Base-by-base conservation (phyloP, 345 rosid species). In the Microthlaspi erraticum region DNA sequence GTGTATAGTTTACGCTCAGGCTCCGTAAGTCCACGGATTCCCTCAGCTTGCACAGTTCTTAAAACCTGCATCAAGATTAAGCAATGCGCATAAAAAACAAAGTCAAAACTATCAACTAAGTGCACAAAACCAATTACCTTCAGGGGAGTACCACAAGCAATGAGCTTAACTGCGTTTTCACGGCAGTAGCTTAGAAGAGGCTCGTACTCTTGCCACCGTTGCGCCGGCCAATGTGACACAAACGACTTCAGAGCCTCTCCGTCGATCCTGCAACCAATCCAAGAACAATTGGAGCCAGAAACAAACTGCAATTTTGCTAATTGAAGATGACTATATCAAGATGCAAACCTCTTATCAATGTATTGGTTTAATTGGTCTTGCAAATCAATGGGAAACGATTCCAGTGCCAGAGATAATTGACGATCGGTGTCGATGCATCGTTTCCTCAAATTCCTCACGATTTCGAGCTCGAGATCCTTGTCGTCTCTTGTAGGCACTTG, bases 111-210 rank as follows among this genome's bases (percentile, higher is more conserved):
- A 6, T n/a, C 1, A 36, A 56, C 44, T 4, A 13, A 23, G 39
- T n/a, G n/a, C 20, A 37, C 44, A 36, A 43, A 44, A 6, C n/a
- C 41, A 53, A 53, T 17, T 39, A 92, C 98, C 96, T 87, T 80
- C 49, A 90, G 89, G 4, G 97, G 97, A 80, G 92, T 79, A 77
- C 93, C 98, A 73, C 90, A 85, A 66, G 98, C 93, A 81, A 93
- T 84, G 71, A 90, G 80, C 37, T 61, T 82, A 70, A 90, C 71
- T 26, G 81, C 79, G 67, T 93, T 83, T 45, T 88, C 93, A 0
- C 92, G 89, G 67, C 98, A 93, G 69, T 85, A 93, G 59, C 60
- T 87, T 71, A 93, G 75, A 1, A 93, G 83, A 82, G 92, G 96
- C 79, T 93, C 96, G 37, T 87, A 87, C 48, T 93, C 97, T 78